Conservation (phyloP, 2,329 filamentous ascomycete genomes). For the Trichophyton equinum region DNA sequence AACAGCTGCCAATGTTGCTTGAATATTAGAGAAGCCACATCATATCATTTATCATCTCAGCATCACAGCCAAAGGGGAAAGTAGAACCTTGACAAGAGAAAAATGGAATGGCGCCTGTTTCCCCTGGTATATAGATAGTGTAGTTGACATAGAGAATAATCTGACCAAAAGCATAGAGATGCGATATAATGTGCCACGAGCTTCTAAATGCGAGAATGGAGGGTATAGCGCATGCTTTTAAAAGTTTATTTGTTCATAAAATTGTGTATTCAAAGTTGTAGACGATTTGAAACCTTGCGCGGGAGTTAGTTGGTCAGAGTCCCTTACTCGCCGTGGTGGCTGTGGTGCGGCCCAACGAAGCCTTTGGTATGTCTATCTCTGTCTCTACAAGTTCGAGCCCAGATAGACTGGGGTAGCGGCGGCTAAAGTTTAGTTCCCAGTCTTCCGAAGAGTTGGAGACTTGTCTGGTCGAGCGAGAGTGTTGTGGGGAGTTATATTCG, state of each 20-base stretch:
- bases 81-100: background rate
- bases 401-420: slow-evolving; percentile 72
- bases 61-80: background rate
- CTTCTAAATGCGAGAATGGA: background rate
- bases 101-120: background rate
- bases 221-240: background rate
- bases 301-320: background rate
- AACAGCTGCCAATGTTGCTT: background rate
- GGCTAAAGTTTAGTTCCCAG: slow-evolving; percentile 60
- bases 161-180: background rate
- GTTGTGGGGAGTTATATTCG: slow-evolving; percentile 21
- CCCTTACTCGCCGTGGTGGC: background rate
- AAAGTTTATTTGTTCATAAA: background rate
- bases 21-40: background rate
- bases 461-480: background rate
- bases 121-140: background rate
- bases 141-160: background rate
- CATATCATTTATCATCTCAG: background rate
- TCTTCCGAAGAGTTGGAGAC: slow-evolving; percentile 39
- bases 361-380: slow-evolving; percentile 36
- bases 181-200: background rate
- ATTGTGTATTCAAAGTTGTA: background rate
- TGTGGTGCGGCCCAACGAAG: slow-evolving; percentile 26
- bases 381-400: slow-evolving; percentile 82
- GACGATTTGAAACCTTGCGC: background rate